Evolutionary conservation across 2,329 filamentous ascomycete species (phyloP), one percentile per base, ranked within the genome.

Genomic region (Dactylonectria estremocensis): DNA sequence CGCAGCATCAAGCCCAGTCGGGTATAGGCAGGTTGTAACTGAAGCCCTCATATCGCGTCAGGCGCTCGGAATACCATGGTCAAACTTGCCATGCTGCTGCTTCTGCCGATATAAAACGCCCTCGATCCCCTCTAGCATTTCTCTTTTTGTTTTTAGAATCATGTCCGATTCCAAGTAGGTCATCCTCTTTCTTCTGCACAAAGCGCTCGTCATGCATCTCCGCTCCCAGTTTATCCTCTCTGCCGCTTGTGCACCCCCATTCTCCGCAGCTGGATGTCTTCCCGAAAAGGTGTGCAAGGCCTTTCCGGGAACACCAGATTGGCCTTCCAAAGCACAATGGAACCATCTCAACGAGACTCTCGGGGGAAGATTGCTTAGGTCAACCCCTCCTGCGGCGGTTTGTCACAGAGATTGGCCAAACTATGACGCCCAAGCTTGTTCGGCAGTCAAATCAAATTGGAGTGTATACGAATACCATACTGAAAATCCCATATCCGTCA

Each of bases 321-420:
- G 87, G 88, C 88, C 88, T 0, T 82, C 81, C 28, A 3, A 50
- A 31, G 10, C 48, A 31, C 1, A 67, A 80, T 89, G 87, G 87
- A 66, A 72, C 7, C 69, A 71, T 14, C 80, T 90, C 58, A 87
- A 88, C 75, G 71, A 78, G 8, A 82, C 83, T 3, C 75, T 84
- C 22, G 77, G 75, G 9, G 85, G 85, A 3, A 77, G 77, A 35
- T 80, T 88, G 16, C 72, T 87, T 60, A 77, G 74, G 40, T 79
- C 86, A 35, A 35, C 77, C 66, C 82, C 86, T 45, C 78, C 79
- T 3, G 79, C 72, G 0, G 76, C 75, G 0, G 77, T 75, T 3
- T 81, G 80, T 14, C 79, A 81, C 18, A 40, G 61, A 0, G 69
- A 35, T 0, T 77, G 77, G 70, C 69, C 76, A 0, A 67, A 70